Evolutionary conservation across 495 filamentous ascomycete genomes (phyloP), one percentile per base, ranked within the genome.

Genomic region (Rostrohypoxylon terebratum): DNA sequence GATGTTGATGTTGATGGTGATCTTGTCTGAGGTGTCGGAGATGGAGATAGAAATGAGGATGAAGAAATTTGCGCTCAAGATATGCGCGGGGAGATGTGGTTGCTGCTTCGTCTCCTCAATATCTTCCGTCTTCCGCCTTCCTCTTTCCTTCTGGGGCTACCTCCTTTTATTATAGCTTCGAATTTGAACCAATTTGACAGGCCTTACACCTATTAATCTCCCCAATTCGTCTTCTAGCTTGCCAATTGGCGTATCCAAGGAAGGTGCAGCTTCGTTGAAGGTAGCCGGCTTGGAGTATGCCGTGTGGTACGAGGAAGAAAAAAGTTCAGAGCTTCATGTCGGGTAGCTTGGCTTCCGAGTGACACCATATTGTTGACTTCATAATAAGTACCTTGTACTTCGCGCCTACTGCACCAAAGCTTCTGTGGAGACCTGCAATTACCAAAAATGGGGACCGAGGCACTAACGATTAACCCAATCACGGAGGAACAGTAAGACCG

Each of bases 271-370:
- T 40, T 55, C 14, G 31, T 38, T 1, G 10, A 38, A 23, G 34
- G 23, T 20, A 28, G 44, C 42, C 69, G 63, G 69, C 34, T 72
- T 57, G 14, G 9, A 36, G 28, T 18, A 23, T 66, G 10, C 69
- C 57, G 63, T 45, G 57, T 71, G 68, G 42, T 71, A 31, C 68
- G 68, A 71, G 63, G 16, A 44, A 31, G 18, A 23, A 38, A 58
- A 50, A 58, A 33, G 59, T 31, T 11, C 59, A 42, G 13, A 16
- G 33, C 14, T 34, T 53, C 54, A 57, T 58, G 14, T 50, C 71
- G 71, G 71, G n/a, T 66, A 51, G 58, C 40, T 63, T 66, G 34
- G 44, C 62, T 62, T 69, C 71, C 71, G 71, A 33, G 62, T 69
- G 71, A 69, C 62, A 67, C 61, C 48, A 73, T 53, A 57, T 65